phyloP scores from a whole-genome alignment of 495 filamentous ascomycete genomes.

The Podospora pseudoanserina region DNA sequence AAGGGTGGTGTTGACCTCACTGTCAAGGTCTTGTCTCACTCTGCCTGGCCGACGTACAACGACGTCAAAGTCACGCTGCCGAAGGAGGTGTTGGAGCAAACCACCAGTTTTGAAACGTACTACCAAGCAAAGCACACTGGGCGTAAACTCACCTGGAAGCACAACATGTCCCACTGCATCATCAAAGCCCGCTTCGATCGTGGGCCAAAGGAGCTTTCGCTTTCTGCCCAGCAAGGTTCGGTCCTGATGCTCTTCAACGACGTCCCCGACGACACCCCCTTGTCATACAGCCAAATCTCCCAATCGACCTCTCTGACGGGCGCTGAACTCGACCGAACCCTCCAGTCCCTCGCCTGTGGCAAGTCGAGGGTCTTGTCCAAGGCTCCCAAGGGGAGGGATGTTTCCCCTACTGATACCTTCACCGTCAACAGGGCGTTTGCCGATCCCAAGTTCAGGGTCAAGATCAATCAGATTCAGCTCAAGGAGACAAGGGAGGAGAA shows the following conservation, averaged over 20 bases:
- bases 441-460: conserved; percentile 83
- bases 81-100: conserved; percentile 59
- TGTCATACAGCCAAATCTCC: conserved; percentile 68
- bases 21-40: conserved; percentile 79
- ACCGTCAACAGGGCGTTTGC: conserved; percentile 70
- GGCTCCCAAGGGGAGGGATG: conserved; percentile 77
- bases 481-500: conserved; percentile 89
- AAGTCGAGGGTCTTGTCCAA: conserved; percentile 84
- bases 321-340: conserved; percentile 75
- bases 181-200: conserved; percentile 72
- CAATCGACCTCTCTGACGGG: conserved; percentile 62
- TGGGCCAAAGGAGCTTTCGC: conserved; percentile 77
- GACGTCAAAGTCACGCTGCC: conserved; percentile 76
- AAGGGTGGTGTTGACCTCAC: conserved; percentile 63
- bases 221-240: conserved; percentile 86
- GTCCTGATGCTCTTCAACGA: conserved; percentile 92
- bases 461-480: conserved; percentile 97
- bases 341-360: conserved; percentile 91
- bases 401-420: conserved; percentile 74
- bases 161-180: conserved; percentile 82
- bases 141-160: conserved; percentile 85
- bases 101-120: conserved; percentile 70
- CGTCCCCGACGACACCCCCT: conserved; percentile 44
- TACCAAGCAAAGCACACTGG: conserved; percentile 87
- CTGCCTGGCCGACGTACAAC: conserved; percentile 90